Evolutionary conservation across 2,329 filamentous ascomycete genomes (phyloP), one percentile per base, ranked within the genome.

Genomic region (Claviceps citrina): DNA sequence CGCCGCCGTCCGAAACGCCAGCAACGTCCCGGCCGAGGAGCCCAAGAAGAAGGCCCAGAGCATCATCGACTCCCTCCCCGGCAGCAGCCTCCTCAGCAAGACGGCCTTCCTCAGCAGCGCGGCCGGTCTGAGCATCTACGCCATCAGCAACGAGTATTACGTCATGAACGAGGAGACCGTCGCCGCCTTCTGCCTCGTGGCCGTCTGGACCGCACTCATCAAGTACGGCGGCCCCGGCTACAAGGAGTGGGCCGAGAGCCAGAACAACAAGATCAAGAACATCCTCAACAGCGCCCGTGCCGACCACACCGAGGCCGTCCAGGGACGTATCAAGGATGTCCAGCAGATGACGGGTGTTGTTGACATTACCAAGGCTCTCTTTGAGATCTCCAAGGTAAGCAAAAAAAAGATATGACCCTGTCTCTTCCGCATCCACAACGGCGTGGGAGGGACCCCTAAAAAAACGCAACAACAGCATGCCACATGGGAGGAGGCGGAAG

Each of bases 81-180:
- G 93, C 55, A 94, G 76, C 76, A 89, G 75, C 59, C 71, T 95
- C 50, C 70, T 93, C 60, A 93, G 85, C 66, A 98, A 98, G 81
- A 86, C 85, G 53, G 91, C 91, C 58, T 89, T 95, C 61, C 81
- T 98, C 57, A 96, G 89, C 59, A 87, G 85, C 55, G 81, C 81
- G 50, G 84, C 91, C 57, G 89, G 83, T 68, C 67, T 93, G 54
- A 87, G 84, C 57, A 76, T 93, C 64, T 93, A 91, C 61, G 91
- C 86, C 58, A 86, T 98, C 68, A 93, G 84, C 79, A 98, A 93
- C 70, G 91, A 98, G 77, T 86, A 96, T 73, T 96, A 95, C 68
- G 86, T 98, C 62, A 75, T 98, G 68, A 98, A 98, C 71, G 91
- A 98, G 75, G 91, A 98, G 73, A 83, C 87, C 48, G 83, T 98